These are phyloP conservation scores for Phytophthora fragariaefolia DNA, from an alignment of 352 stramenopile genomes.

Conservation along the genomic window DNA sequence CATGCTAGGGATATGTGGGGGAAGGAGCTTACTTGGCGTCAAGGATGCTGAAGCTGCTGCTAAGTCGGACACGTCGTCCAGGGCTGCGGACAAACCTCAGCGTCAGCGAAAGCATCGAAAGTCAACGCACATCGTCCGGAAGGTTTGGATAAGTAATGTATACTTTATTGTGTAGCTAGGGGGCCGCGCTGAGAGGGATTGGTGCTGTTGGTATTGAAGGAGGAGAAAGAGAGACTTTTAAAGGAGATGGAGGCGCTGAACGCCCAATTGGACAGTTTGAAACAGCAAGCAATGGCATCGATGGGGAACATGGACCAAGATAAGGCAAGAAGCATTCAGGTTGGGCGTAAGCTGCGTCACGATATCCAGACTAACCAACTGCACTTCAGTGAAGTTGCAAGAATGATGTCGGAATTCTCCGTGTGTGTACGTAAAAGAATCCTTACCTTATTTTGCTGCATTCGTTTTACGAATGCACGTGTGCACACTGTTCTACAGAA, in stretches of 20 bases:
- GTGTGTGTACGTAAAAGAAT: slow-evolving; percentile 18
- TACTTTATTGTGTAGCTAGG: background rate
- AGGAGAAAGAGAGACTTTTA: slow-evolving; percentile 42
- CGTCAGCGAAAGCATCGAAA: slow-evolving; percentile 36
- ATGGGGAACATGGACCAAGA: slow-evolving; percentile 19
- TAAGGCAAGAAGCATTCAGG: slow-evolving; percentile 17
- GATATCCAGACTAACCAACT: slow-evolving; percentile 37
- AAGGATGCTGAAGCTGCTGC: background rate
- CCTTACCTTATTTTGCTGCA: background rate
- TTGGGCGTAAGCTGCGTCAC: slow-evolving; percentile 29
- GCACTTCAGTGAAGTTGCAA: slow-evolving; percentile 36
- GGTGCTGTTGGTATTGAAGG: slow-evolving; percentile 11
- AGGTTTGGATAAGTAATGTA: slow-evolving; percentile 6
- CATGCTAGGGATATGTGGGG: slow-evolving; percentile 3
- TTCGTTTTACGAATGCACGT: background rate
- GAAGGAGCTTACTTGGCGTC: background rate
- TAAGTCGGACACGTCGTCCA: slow-evolving; percentile 1
- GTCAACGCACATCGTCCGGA: slow-evolving; percentile 29
- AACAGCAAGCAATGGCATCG: slow-evolving; percentile 29
- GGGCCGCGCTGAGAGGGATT: background rate
- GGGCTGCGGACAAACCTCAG: background rate
- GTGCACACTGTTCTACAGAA: slow-evolving; percentile 11
- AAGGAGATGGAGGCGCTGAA: slow-evolving; percentile 36
- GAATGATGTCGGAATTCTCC: slow-evolving; percentile 43
- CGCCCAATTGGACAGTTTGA: slow-evolving; percentile 33